A percentile compares a stretch with the other conserved stretches of the same genome.
Conservation (phyloP, 768 basidiomycete genomes). For the Cystofilobasidium ferigula region DNA sequence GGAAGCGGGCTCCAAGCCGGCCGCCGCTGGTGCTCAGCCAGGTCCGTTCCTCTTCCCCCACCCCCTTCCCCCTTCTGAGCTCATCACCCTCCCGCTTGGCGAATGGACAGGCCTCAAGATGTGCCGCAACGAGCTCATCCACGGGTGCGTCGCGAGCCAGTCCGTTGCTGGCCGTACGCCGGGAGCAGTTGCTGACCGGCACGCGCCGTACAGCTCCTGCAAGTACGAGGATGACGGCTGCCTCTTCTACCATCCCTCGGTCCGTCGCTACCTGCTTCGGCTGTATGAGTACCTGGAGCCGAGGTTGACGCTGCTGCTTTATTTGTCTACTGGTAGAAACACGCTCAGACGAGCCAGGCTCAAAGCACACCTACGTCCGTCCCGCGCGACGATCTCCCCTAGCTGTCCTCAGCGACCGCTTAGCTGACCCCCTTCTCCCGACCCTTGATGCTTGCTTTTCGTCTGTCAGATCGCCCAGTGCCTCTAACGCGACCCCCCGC, state of each 20-base stretch:
- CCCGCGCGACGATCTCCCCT: not conserved
- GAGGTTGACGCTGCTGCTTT: not conserved
- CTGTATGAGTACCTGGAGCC: not conserved
- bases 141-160: conserved; percentile 6
- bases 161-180: too few relatives aligned
- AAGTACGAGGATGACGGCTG: conserved; percentile 5
- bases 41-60: not conserved
- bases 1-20: not conserved
- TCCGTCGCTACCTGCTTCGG: not conserved
- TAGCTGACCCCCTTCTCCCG: too few relatives aligned
- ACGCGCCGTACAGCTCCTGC: too few relatives aligned
- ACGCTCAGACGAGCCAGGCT: not conserved
- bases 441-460: not conserved
- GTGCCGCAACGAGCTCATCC: conserved; percentile 21
- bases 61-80: not conserved
- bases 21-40: not conserved
- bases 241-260: conserved; percentile 19
- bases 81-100: not conserved
- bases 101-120: conserved; percentile 16
- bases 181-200: too few relatives aligned
- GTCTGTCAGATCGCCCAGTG: not conserved
- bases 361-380: not conserved
- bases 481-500: not conserved
- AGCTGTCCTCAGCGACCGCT: not conserved
- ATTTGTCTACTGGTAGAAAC: too few relatives aligned